Conservation (phyloP, 371 early-diverging fungal genomes). For the Rhizopus microsporus region DNA sequence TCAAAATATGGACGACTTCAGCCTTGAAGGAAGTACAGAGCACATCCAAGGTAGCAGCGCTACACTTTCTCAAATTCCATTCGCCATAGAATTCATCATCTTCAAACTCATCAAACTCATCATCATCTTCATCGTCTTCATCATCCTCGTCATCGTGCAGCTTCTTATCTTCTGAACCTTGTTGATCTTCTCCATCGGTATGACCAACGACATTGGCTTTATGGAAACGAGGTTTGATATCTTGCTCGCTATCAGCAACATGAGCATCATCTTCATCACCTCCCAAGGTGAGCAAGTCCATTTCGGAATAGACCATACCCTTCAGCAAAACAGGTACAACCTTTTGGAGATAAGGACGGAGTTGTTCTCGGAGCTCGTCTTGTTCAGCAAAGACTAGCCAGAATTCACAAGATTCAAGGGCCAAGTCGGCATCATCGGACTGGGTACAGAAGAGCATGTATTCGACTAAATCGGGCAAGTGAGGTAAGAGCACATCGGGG, state of each 20-base stretch:
- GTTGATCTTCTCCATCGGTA: slow-evolving; percentile 44
- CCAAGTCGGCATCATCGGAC: slow-evolving; percentile 79
- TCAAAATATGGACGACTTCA: slow-evolving; percentile 74
- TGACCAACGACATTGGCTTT: slow-evolving; percentile 78
- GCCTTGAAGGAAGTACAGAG: slow-evolving; percentile 84
- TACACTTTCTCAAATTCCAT: slow-evolving; percentile 98
- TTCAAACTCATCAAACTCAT: slow-evolving; percentile 83
- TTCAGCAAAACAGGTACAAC: slow-evolving; percentile 91
- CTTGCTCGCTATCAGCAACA: slow-evolving; percentile 85
- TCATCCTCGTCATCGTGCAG: slow-evolving; percentile 36
- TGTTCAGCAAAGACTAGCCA: slow-evolving; percentile 96
- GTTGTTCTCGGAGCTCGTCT: slow-evolving; percentile 72
- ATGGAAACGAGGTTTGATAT: slow-evolving; percentile 93
- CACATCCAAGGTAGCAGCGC: slow-evolving; percentile 95
- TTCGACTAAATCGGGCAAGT: slow-evolving; percentile 81
- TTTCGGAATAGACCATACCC: slow-evolving; percentile 94
- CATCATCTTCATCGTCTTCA: slow-evolving; percentile 84
- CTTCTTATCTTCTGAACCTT: slow-evolving; percentile 26
- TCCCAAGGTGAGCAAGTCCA: slow-evolving; percentile 78
- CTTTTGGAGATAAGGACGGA: slow-evolving; percentile 77
- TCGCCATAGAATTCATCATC: slow-evolving; percentile 87
- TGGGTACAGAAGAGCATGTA: slow-evolving; percentile 94
- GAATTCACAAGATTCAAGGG: slow-evolving; percentile 96
- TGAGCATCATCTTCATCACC: slow-evolving; percentile 83
- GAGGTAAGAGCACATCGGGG: slow-evolving; percentile 80